A percentile compares a stretch with the other conserved stretches of the same genome.
These are phyloP conservation scores for barley (Hordeum vulgare) DNA, from an alignment of 176 grass and related monocot genomes.

Conservation along the genomic window DNA sequence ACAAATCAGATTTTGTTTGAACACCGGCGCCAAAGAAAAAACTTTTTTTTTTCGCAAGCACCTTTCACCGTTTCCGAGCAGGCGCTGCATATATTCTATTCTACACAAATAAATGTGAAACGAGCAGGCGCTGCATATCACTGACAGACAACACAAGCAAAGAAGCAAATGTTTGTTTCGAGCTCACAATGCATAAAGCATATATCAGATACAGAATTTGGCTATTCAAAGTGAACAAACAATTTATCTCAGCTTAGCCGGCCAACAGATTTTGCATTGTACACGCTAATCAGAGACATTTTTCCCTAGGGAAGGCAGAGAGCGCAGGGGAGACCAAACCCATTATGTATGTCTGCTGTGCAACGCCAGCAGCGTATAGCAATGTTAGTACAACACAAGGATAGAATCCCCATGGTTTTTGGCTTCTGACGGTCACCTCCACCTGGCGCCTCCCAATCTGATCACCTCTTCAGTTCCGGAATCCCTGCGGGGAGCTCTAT, in stretches of 20 bases:
- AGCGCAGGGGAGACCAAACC: neutral
- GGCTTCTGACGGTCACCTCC: conserved; percentile 51
- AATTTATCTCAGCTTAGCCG: neutral
- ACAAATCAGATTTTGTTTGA: too few relatives aligned
- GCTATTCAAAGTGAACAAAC: conserved; percentile 4
- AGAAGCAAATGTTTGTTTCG: neutral
- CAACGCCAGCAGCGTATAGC: neutral
- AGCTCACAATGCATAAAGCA: neutral
- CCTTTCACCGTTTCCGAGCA: too few relatives aligned
- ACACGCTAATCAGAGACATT: neutral
- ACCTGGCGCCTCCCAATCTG: conserved; percentile 68
- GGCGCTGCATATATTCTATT: neutral
- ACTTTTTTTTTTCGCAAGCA: too few relatives aligned
- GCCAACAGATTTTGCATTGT: neutral
- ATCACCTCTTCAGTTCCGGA: conserved; percentile 91
- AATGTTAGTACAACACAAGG: conserved; percentile 7
- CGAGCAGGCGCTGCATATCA: neutral
- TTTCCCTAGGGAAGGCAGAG: too few relatives aligned
- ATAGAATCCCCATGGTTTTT: neutral
- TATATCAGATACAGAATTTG: neutral
- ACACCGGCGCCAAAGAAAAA: too few relatives aligned
- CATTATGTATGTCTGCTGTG: neutral
- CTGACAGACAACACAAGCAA: neutral
- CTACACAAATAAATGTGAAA: too few relatives aligned
- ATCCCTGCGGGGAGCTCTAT: conserved; percentile 46